Percentiles rank a stretch among this genome's conserved stretches.
phyloP scores from a whole-genome alignment of 805 yeast genomes.

The Torulaspora maleeae region DNA sequence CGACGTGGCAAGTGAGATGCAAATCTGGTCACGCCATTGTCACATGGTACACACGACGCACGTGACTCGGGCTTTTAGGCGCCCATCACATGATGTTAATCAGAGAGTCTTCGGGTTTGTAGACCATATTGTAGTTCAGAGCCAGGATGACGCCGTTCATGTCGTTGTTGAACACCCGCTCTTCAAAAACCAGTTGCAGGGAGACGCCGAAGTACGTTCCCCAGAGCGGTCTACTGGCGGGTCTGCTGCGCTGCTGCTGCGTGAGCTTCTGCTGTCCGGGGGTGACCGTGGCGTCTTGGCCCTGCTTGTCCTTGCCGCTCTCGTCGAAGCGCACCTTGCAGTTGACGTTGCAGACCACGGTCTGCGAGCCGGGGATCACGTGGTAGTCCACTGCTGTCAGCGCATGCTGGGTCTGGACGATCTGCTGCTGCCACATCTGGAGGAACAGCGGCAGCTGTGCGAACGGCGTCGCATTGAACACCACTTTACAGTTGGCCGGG shows the following conservation, averaged over 20 bases:
- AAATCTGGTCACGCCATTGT: too few relatives aligned
- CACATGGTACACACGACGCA: too few relatives aligned
- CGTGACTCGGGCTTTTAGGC: neutral
- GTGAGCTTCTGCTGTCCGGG: constrained; percentile 11
- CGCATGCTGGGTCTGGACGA: constrained; percentile 52
- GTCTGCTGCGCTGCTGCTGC: constrained; percentile 11
- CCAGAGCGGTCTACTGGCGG: constrained; percentile 51
- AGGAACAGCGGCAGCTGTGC: constrained; percentile 30
- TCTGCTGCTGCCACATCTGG: constrained; percentile 32
- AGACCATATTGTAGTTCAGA: constrained; percentile 62
- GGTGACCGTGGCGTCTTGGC: constrained; percentile 54
- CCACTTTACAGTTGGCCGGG: constrained; percentile 26
- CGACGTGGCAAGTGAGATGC: too few relatives aligned
- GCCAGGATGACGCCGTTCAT: constrained; percentile 44
- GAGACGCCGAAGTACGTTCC: constrained; percentile 69
- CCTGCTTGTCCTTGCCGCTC: constrained; percentile 60
- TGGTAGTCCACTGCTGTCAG: constrained; percentile 64
- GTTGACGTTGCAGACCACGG: constrained; percentile 46
- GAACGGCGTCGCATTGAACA: constrained; percentile 32
- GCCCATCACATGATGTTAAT: constrained; percentile 18
- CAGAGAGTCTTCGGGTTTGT: constrained; percentile 51
- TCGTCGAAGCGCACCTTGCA: constrained; percentile 72
- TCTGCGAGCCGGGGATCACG: constrained; percentile 59
- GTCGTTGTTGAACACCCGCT: constrained; percentile 37
- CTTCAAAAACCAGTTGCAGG: constrained; percentile 53